Base-by-base conservation (phyloP, 2,329 filamentous ascomycete genomes). In the Hymenoscyphus repandus region DNA sequence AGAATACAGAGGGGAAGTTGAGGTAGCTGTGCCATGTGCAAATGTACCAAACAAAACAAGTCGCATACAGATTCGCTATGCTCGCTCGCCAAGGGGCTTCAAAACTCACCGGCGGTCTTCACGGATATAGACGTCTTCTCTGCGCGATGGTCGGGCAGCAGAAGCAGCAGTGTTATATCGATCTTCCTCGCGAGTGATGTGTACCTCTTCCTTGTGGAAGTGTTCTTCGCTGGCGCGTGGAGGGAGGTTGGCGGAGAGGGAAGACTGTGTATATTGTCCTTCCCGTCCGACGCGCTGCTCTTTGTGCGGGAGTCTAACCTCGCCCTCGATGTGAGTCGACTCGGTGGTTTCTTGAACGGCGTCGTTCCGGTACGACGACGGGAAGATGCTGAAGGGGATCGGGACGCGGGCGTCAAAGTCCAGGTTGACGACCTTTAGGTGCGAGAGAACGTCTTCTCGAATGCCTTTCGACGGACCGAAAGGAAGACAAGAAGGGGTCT, bases 331-430 rank as follows among this genome's bases (percentile, higher is more conserved):
- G 83, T 90, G 83, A 69, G 83, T 84, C 27, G 36, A 39, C 66
- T 80, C 74, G 69, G 71, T 75, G 58, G 66, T 74, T 68, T 75
- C 78, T 72, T 78, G 77, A 76, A 78, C 77, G 76, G 83, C 80
- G 80, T 70, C 71, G 71, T 78, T 78, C 72, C 87, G 83, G 83
- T 96, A 97, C 76, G 90, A 89, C 75, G 90, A 96, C 80, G 92
- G 92, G 85, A 97, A 96, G 87, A 96, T 88, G 88, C 90, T 96
- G 85, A 96, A 95, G 78, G 92, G 92, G 77, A 97, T 93, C 81
- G 92, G 90, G 77, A 96, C 88, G 77, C 90, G 88, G 78, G 91
- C 90, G 88, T 96, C 91, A 93, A 95, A 96, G 89, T 96, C 91
- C 91, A 96, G 91, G 80, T 90, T 96, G 89, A 78, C 89, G 86